Conservation (phyloP, 108 stramenopile species). For the Stephanodiscus minutulus region DNA sequence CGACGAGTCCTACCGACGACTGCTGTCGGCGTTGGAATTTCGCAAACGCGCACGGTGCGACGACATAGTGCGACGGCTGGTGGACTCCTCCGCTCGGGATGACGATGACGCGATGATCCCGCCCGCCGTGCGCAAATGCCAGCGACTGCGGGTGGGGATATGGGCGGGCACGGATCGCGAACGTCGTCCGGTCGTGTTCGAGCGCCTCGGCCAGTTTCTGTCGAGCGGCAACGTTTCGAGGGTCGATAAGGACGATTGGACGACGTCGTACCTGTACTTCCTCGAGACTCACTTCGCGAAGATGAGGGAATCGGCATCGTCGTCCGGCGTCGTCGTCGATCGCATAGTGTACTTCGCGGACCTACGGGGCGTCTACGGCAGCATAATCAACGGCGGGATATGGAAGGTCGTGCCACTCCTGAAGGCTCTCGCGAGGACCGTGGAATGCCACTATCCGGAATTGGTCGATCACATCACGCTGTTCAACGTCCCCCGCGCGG, state of each 20-base stretch:
- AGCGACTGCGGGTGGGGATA: conserved; percentile 10
- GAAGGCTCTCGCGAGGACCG: conserved; percentile 5
- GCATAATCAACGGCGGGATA: conserved; percentile 25
- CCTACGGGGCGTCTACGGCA: conserved; percentile 16
- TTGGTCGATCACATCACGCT: conserved; percentile 27
- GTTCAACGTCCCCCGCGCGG: conserved; percentile 28
- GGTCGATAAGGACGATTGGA: conserved; percentile 19
- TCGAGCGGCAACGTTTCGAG: conserved; percentile 16
- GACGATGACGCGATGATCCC: no score
- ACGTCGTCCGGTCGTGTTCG: conserved; percentile 22
- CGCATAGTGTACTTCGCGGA: conserved; percentile 27
- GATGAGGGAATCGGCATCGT: conserved; percentile 21
- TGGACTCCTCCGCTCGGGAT: no score
- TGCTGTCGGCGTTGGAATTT: no score
- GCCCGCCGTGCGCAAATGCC: conserved; percentile 12
- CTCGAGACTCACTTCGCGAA: conserved; percentile 24
- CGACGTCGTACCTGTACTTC: conserved; percentile 24
- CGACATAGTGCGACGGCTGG: no score
- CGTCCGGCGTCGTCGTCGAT: not conserved
- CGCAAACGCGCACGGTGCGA: no score
- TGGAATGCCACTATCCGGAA: conserved; percentile 30
- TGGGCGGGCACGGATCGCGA: conserved; percentile 17
- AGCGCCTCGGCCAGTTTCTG: conserved; percentile 34
- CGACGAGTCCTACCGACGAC: conserved; percentile 10
- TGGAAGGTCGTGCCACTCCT: conserved; percentile 16